Conservation (phyloP, 495 filamentous ascomycete species). For the Penicillium samsonianum region DNA sequence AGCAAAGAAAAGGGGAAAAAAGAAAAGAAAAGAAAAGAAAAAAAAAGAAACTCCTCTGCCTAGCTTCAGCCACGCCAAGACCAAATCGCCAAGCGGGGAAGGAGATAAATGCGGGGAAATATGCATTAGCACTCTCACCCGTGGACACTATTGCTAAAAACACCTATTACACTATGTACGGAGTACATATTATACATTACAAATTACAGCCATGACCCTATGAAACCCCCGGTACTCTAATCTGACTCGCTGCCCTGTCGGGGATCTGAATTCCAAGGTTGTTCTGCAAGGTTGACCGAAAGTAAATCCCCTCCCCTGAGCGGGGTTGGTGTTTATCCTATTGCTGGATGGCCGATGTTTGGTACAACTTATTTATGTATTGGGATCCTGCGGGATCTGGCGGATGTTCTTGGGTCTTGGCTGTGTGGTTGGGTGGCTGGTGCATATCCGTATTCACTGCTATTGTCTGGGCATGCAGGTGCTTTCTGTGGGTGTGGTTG, state of each 20-base stretch:
- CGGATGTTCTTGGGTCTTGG: neutral
- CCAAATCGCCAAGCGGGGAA: no score
- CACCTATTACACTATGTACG: no score
- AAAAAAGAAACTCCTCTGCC: neutral
- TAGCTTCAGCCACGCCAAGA: constrained; percentile 1
- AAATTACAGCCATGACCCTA: neutral
- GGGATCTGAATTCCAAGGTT: no score
- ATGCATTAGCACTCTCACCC: neutral
- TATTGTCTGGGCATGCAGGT: neutral
- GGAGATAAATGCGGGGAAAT: constrained; percentile 3
- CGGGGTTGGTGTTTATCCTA: no score
- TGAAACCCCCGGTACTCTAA: no score
- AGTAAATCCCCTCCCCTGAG: neutral
- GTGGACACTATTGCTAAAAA: neutral
- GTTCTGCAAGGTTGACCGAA: neutral
- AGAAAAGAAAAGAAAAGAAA: neutral
- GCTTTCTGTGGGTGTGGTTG: neutral
- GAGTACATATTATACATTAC: neutral
- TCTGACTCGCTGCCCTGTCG: no score
- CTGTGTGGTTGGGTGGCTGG: neutral
- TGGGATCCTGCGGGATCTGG: neutral
- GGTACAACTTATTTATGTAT: neutral
- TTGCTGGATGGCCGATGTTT: no score
- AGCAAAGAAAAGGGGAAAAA: neutral
- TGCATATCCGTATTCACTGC: neutral